Evolutionary conservation across 495 filamentous ascomycete genomes (phyloP).

Genomic region (Trichoderma gamsii): DNA sequence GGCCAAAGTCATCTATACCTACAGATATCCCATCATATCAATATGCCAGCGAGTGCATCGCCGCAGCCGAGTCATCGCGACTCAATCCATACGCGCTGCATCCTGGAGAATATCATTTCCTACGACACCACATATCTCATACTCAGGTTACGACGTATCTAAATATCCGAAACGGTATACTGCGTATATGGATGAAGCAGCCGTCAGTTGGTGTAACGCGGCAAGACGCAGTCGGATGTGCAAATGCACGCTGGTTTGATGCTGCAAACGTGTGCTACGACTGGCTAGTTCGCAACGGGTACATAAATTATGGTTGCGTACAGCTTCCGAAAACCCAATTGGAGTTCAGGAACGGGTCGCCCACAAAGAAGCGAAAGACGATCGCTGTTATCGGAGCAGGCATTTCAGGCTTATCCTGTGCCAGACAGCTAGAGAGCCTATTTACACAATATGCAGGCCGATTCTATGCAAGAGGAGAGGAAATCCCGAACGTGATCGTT

Average conservation of each 20-base stretch:
- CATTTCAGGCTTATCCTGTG: slow-evolving; percentile 86
- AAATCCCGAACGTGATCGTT: slow-evolving; percentile 67
- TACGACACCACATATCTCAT: slow-evolving; percentile 76
- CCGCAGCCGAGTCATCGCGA: slow-evolving; percentile 81
- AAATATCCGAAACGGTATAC: slow-evolving; percentile 92
- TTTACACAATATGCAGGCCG: slow-evolving; percentile 68
- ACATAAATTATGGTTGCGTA: slow-evolving; percentile 95
- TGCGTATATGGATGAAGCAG: slow-evolving; percentile 86
- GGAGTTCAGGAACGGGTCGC: slow-evolving; percentile 22
- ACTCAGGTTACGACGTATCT: slow-evolving; percentile 92
- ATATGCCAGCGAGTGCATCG: slow-evolving; percentile 81
- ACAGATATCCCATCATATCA: slow-evolving; percentile 61
- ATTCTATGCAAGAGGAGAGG: slow-evolving; percentile 55
- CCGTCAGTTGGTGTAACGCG: slow-evolving; percentile 78
- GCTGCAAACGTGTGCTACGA: slow-evolving; percentile 84
- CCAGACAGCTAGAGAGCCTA: slow-evolving; percentile 80
- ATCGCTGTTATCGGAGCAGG: slow-evolving; percentile 91
- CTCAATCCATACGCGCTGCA: slow-evolving; percentile 87
- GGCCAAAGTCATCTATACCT: slow-evolving; percentile 77
- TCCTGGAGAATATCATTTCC: slow-evolving; percentile 71
- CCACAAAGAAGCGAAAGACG: slow-evolving; percentile 49
- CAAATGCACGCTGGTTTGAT: slow-evolving; percentile 85
- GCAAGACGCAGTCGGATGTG: slow-evolving; percentile 89
- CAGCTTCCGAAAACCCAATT: slow-evolving; percentile 42
- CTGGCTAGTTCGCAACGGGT: slow-evolving; percentile 84